Conservation (phyloP, 768 basidiomycete species). For the Termitomyces sp. region DNA sequence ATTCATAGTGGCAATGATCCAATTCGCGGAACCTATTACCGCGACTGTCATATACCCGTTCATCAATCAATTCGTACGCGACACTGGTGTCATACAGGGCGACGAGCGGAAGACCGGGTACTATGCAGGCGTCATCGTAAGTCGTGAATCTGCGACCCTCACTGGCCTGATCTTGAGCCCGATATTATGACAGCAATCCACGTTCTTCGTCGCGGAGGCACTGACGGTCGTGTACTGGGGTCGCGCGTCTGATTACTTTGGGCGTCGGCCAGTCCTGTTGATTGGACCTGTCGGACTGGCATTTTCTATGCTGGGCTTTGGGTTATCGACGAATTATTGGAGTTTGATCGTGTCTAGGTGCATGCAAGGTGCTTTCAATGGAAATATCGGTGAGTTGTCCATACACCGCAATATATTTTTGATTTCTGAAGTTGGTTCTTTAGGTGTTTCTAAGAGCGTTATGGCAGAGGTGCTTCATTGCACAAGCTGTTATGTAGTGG, state of each 20-base stretch:
- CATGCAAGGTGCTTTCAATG: slow-evolving; percentile 27
- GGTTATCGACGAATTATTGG: slow-evolving; percentile 22
- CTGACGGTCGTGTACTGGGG: slow-evolving; percentile 25
- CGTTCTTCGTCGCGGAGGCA: slow-evolving; percentile 27
- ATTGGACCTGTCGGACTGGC: slow-evolving; percentile 25
- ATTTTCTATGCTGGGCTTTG: slow-evolving; percentile 27
- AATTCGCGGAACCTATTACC: slow-evolving; percentile 26
- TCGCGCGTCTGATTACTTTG: slow-evolving; percentile 28
- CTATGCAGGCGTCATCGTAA: slow-evolving; percentile 42
- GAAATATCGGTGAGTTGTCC: slow-evolving; percentile 29
- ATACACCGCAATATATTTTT: background rate
- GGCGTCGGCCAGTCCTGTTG: slow-evolving; percentile 26
- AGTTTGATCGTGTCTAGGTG: slow-evolving; percentile 8
- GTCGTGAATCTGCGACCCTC: slow-evolving; percentile 11
- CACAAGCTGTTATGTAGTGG: background rate
- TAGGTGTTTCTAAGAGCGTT: slow-evolving; percentile 16
- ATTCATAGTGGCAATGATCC: slow-evolving; percentile 27
- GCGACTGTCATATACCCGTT: slow-evolving; percentile 39
- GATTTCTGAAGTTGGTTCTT: background rate
- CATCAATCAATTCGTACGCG: slow-evolving; percentile 35
- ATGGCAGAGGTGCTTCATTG: slow-evolving; percentile 13
- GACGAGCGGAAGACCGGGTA: slow-evolving; percentile 41
- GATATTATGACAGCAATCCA: slow-evolving; percentile 22
- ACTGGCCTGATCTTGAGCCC: background rate
- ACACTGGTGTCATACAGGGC: slow-evolving; percentile 35